Evolutionary conservation across 1,139 yeast genomes (phyloP).

Genomic region (Arxiozyma bovina): DNA sequence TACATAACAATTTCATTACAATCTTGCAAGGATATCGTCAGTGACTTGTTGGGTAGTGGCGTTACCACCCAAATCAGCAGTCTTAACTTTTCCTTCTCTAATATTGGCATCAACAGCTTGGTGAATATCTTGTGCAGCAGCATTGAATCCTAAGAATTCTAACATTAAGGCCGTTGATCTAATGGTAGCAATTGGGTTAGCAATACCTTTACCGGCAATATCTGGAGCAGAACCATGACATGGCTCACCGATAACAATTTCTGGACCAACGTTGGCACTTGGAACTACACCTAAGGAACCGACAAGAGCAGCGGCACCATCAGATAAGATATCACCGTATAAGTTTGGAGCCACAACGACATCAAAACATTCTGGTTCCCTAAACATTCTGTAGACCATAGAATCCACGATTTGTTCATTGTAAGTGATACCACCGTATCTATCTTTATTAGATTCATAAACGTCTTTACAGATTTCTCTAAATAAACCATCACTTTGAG

Average conservation of each 20-base stretch:
- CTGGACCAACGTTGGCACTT: constrained; percentile 93
- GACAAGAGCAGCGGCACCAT: constrained; percentile 98
- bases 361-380: constrained; percentile 94
- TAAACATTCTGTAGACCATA: constrained; percentile 97
- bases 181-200: constrained; percentile 96
- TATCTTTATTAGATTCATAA: constrained; percentile 55
- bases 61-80: constrained; percentile 92
- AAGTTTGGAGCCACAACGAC: constrained; percentile 97
- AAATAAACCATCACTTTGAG: constrained; percentile 90
- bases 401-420: constrained; percentile 98
- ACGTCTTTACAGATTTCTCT: constrained; percentile 80
- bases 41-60: constrained; percentile 80
- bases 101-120: constrained; percentile 92
- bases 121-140: constrained; percentile 87
- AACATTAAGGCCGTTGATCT: constrained; percentile 96
- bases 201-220: constrained; percentile 87
- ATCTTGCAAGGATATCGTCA: constrained; percentile 49
- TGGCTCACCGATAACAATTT: constrained; percentile 96
- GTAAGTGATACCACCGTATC: constrained; percentile 51
- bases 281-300: constrained; percentile 98
- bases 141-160: constrained; percentile 87
- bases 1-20: constrained; percentile 9
- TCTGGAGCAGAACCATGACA: constrained; percentile 99
- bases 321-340: constrained; percentile 94
- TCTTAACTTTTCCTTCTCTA: constrained; percentile 66